Evolutionary conservation across 768 basidiomycete genomes (phyloP).

Genomic region (Amylocystis lapponica): DNA sequence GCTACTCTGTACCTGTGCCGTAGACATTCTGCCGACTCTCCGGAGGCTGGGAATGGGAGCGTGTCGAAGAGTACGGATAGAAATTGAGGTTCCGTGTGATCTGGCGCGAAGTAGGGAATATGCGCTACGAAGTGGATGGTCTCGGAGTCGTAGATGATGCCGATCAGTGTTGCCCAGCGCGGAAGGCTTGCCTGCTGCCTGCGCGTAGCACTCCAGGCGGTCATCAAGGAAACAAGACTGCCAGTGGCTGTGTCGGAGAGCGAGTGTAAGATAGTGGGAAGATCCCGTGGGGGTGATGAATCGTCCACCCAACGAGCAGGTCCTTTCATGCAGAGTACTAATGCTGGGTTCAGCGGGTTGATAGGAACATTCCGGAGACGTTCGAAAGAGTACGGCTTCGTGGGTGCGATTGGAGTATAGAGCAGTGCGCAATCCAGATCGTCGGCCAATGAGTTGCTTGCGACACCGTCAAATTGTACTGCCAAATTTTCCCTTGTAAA

Average conservation of each 20-base stretch:
- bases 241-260: not conserved
- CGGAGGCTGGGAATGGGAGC: too few relatives aligned
- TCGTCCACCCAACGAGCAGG: not conserved
- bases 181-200: not conserved
- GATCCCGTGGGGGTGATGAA: not conserved
- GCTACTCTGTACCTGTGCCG: too few relatives aligned
- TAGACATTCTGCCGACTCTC: too few relatives aligned
- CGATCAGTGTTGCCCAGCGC: not conserved
- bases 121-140: not conserved
- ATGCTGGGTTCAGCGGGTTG: not conserved
- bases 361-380: not conserved
- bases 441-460: not conserved
- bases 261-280: not conserved
- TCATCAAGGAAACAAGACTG: not conserved
- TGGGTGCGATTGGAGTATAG: not conserved
- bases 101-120: not conserved
- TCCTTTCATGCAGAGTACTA: not conserved
- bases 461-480: not conserved
- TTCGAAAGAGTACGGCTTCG: not conserved
- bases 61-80: not conserved
- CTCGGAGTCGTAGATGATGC: not conserved
- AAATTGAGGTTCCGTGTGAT: not conserved
- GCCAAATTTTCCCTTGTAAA: not conserved
- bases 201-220: not conserved
- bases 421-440: not conserved